Conservation (phyloP, 2,329 filamentous ascomycete species). For the Exophiala calicioides region DNA sequence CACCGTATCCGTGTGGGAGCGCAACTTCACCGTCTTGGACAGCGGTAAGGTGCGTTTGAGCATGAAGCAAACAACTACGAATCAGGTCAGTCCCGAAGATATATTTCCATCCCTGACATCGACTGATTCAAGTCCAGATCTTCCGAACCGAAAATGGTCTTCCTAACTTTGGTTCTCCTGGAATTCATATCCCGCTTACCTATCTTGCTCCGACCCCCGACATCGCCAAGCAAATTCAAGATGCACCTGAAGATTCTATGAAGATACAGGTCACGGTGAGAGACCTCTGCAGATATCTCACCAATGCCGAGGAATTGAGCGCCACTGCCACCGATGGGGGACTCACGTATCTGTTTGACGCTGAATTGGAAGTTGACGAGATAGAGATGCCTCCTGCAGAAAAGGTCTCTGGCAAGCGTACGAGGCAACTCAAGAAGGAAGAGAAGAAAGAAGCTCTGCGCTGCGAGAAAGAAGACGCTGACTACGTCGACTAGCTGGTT, state of each 20-base stretch:
- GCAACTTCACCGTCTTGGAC: not conserved
- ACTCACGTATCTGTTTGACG: no score
- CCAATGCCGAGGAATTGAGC: no score
- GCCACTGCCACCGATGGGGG: no score
- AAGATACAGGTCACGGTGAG: not conserved
- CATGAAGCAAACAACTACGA: not conserved
- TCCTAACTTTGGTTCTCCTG: not conserved
- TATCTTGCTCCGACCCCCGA: not conserved
- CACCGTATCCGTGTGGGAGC: not conserved
- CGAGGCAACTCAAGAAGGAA: not conserved
- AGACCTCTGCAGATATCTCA: not conserved
- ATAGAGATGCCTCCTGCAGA: not conserved
- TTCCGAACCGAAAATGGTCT: not conserved
- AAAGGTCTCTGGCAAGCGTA: not conserved
- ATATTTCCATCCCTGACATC: not conserved
- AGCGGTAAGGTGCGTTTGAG: not conserved
- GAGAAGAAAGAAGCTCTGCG: not conserved
- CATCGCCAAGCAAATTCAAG: not conserved
- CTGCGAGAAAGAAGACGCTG: not conserved
- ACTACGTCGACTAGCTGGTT: no score
- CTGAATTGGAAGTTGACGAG: not conserved
- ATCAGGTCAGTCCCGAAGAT: not conserved
- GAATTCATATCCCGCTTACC: not conserved
- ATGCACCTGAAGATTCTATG: not conserved
- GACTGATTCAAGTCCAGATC: not conserved